These are phyloP conservation scores for Dovyalis caffra DNA, from an alignment of 345 rosid species.

Conservation along the genomic window DNA sequence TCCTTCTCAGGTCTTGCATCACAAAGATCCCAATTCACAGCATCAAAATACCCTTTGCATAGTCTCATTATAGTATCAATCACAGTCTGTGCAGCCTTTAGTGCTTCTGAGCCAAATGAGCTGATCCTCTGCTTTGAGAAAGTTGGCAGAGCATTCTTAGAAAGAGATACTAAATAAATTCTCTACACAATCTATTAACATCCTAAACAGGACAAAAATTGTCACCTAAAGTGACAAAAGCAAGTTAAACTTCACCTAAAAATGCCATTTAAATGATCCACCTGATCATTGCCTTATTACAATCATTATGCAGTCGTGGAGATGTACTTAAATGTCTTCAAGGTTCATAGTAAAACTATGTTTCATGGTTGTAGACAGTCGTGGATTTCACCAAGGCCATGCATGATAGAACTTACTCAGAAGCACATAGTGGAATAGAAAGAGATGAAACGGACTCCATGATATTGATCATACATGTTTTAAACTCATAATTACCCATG, in stretches of 20 bases:
- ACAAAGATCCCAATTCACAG: constrained; percentile 36
- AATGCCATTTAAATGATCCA: background rate
- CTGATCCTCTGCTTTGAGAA: constrained; percentile 51
- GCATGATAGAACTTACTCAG: background rate
- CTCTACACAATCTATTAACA: background rate
- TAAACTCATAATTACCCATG: background rate
- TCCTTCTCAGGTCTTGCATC: constrained; percentile 32
- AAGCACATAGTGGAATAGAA: background rate
- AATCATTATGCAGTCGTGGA: background rate
- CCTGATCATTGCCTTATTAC: background rate
- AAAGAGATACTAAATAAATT: constrained; percentile 6
- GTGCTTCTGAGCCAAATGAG: constrained; percentile 51
- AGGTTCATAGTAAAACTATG: background rate
- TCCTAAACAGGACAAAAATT: background rate
- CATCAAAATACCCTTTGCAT: constrained; percentile 55
- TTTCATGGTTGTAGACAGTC: background rate
- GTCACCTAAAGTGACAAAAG: background rate
- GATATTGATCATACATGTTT: background rate
- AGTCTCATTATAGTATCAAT: constrained; percentile 57
- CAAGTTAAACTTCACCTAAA: background rate
- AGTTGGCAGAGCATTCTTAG: constrained; percentile 5
- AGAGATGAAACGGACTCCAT: background rate
- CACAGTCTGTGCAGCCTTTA: constrained; percentile 56
- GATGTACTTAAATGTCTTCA: background rate
- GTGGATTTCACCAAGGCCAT: background rate